Evolutionary conservation across 257 asterid genomes (phyloP), one percentile per base, ranked within the genome.

Genomic region (Fraxinus americana): DNA sequence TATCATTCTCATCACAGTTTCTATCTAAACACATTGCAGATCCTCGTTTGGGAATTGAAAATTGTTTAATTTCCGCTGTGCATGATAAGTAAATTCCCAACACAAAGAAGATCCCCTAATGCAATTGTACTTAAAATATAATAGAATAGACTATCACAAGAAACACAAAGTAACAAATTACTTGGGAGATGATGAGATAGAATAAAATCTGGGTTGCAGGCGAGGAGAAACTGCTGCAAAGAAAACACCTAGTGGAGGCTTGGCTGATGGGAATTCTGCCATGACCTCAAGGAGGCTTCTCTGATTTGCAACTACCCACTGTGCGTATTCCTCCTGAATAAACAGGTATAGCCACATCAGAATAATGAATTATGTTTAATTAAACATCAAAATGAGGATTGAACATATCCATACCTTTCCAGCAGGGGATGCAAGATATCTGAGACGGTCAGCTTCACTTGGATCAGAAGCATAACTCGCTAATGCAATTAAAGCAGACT

Each of bases 181-280:
- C 99, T 90, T 91, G 69, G 96, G 96, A 67, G 99, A 96, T 73
- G 99, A 96, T 14, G 99, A 96, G 72, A 96, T 93, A 17, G 99
- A 96, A 83, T 96, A 96, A 79, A 91, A 96, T 88, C 99, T 85
- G 45, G 99, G 94, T 74, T 92, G 99, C 71, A 96, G 77, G 17
- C 98, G 97, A 61, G 97, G 97, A 77, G 97, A 92, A 82, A 96
- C 82, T 41, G 91, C 94, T 3, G 99, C 99, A 75, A 96, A 96
- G 97, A 96, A 96, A 80, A 96, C 97, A 67, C 98, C 98, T 27
- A 93, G 86, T 25, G 97, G 90, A 52, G 98, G 98, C 85, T 92
- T 93, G 80, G 91, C 93, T 25, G 99, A 96, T 30, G 96, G 91
- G 89, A 96, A 94, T 78, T 92, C 98, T 67, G 95, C 77, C 98